Evolutionary conservation across 1,139 yeast species (phyloP).

Genomic region (Keqinozyma sinolaborantium): DNA sequence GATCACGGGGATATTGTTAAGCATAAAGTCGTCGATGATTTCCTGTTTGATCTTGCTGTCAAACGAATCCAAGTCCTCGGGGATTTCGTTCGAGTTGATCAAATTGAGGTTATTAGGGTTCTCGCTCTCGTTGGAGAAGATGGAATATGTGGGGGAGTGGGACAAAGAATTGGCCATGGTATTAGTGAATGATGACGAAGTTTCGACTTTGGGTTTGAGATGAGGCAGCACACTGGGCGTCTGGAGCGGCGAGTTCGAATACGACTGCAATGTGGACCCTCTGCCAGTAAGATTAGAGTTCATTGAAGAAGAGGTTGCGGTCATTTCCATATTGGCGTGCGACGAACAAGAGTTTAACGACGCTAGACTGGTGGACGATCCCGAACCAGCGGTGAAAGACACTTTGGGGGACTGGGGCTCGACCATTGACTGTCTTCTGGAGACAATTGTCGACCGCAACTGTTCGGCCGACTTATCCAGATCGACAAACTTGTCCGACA

Average conservation of each 20-base stretch:
- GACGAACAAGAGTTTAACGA: constrained; percentile 8
- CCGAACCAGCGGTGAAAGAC: constrained; percentile 1
- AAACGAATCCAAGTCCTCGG: constrained; percentile 7
- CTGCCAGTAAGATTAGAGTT: background rate
- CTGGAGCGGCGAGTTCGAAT: constrained; percentile 6
- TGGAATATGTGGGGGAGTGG: constrained; percentile 29
- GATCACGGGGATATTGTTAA: constrained; percentile 33
- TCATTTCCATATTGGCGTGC: too few relatives aligned
- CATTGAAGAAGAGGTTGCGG: too few relatives aligned
- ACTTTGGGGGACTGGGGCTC: constrained; percentile 3
- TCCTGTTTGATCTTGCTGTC: constrained; percentile 31
- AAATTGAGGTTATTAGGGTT: constrained; percentile 8
- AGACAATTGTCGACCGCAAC: constrained; percentile 1
- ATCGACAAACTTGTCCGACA: constrained; percentile 2
- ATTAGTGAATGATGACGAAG: constrained; percentile 8
- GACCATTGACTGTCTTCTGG: constrained; percentile 3
- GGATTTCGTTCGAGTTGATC: constrained; percentile 12
- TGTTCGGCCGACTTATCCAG: constrained; percentile 1
- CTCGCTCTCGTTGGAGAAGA: constrained; percentile 27
- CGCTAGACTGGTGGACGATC: constrained; percentile 2
- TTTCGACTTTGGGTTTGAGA: constrained; percentile 2
- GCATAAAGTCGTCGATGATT: constrained; percentile 36
- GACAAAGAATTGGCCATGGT: constrained; percentile 16
- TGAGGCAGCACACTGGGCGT: constrained; percentile 8
- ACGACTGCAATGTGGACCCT: constrained; percentile 2